phyloP scores from a whole-genome alignment of 2,329 filamentous ascomycete species.

The Alternaria ventricosa region DNA sequence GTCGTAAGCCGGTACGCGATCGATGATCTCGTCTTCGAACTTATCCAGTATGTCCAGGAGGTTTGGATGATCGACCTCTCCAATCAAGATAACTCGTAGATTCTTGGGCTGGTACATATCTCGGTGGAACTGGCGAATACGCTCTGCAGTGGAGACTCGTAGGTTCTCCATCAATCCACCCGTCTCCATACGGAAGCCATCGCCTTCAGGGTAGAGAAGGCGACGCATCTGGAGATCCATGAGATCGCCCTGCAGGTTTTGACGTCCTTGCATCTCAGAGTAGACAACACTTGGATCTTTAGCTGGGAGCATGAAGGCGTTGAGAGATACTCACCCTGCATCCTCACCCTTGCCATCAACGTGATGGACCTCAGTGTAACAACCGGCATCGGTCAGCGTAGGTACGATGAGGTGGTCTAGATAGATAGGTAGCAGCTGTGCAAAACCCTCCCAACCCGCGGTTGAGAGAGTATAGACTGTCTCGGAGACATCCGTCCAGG shows the following conservation, averaged over 20 bases:
- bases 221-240: constrained; percentile 85
- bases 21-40: constrained; percentile 86
- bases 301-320: constrained; percentile 4
- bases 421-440: constrained; percentile 91
- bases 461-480: constrained; percentile 96
- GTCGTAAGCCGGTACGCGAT: constrained; percentile 77
- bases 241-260: constrained; percentile 82
- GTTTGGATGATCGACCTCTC: constrained; percentile 83
- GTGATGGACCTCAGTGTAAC: constrained; percentile 95
- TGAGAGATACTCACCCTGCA: constrained; percentile 62
- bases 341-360: constrained; percentile 93
- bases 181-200: constrained; percentile 97
- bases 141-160: constrained; percentile 81
- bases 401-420: constrained; percentile 92
- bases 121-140: constrained; percentile 91
- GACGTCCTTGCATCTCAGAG: constrained; percentile 96
- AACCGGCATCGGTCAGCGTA: constrained; percentile 89
- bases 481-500: constrained; percentile 95
- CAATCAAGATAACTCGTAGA: constrained; percentile 87
- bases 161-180: constrained; percentile 95
- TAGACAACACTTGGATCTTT: constrained; percentile 75
- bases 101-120: constrained; percentile 99
- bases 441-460: constrained; percentile 96
- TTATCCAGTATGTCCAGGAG: constrained; percentile 81
- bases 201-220: constrained; percentile 83